A percentile compares a stretch with the other conserved stretches of the same genome.
phyloP scores from a whole-genome alignment of 257 asterid species.

The Datura wrightii region DNA sequence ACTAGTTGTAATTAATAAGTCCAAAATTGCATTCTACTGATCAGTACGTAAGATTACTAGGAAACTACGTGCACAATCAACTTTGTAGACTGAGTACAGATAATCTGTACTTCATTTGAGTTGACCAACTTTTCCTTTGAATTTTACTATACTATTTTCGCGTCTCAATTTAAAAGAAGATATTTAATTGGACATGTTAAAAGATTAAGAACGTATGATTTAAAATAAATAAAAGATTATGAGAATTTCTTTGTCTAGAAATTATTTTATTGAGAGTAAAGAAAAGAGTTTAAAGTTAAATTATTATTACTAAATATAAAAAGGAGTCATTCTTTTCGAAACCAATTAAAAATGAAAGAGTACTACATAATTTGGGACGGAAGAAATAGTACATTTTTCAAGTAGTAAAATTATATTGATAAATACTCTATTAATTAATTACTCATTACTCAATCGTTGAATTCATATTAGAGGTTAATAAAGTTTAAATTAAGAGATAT shows the following conservation, averaged over 20 bases:
- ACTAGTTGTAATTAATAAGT: background rate
- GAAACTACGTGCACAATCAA: background rate
- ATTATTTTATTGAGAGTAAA: background rate
- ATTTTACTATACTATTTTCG: background rate
- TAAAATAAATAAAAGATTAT: background rate
- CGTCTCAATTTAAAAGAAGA: rapidly evolving
- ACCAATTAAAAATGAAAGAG: no score
- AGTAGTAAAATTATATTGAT: background rate
- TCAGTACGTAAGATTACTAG: background rate
- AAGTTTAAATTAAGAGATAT: background rate
- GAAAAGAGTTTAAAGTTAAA: background rate
- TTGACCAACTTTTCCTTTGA: background rate
- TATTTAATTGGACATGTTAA: background rate
- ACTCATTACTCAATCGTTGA: background rate
- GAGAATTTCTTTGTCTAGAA: no score
- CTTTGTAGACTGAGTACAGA: no score
- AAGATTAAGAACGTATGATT: rapidly evolving
- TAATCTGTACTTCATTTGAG: background rate
- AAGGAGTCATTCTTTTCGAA: no score
- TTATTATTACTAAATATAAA: no score
- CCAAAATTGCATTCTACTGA: background rate
- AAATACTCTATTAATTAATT: background rate
- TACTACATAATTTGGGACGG: no score
- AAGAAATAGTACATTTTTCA: background rate
- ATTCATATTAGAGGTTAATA: background rate